Conservation (phyloP, 352 stramenopile species). For the Phytopythium helicoides region DNA sequence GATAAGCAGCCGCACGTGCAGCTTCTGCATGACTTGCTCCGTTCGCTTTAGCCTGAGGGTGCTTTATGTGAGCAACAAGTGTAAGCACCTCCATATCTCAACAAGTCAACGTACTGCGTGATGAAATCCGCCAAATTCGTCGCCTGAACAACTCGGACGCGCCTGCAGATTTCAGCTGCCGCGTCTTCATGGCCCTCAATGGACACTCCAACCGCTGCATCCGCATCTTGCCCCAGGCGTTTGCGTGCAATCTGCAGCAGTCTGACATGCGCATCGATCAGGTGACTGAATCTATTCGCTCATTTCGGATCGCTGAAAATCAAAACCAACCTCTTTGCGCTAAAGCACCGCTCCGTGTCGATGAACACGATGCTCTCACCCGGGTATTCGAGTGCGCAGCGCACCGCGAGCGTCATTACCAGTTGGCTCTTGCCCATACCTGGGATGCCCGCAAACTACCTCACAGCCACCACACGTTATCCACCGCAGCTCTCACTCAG, state of each 20-base stretch:
- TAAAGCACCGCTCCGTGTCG: constrained; percentile 74
- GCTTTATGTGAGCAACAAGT: background rate
- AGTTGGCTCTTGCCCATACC: constrained; percentile 78
- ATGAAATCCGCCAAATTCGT: constrained; percentile 41
- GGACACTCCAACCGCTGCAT: constrained; percentile 16
- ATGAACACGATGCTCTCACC: constrained; percentile 60
- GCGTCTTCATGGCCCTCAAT: constrained; percentile 4
- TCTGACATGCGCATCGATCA: too few relatives aligned
- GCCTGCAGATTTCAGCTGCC: constrained; percentile 28
- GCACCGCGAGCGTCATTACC: constrained; percentile 70
- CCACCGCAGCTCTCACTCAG: too few relatives aligned
- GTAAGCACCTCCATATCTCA: background rate
- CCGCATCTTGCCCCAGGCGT: constrained; percentile 22
- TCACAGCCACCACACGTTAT: constrained; percentile 4
- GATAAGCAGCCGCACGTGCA: constrained; percentile 60
- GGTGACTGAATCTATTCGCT: background rate
- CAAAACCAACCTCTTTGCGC: constrained; percentile 45
- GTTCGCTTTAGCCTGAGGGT: constrained; percentile 51
- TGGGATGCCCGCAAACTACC: constrained; percentile 62
- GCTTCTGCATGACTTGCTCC: constrained; percentile 37
- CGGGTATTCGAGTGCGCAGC: constrained; percentile 64
- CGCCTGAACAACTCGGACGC: constrained; percentile 40
- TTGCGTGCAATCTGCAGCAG: constrained; percentile 45
- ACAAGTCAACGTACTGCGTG: constrained; percentile 24
- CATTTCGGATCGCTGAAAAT: background rate